These are phyloP conservation scores for Basipetospora chlamydospora DNA, from an alignment of 2,329 filamentous ascomycete genomes.

Conservation along the genomic window DNA sequence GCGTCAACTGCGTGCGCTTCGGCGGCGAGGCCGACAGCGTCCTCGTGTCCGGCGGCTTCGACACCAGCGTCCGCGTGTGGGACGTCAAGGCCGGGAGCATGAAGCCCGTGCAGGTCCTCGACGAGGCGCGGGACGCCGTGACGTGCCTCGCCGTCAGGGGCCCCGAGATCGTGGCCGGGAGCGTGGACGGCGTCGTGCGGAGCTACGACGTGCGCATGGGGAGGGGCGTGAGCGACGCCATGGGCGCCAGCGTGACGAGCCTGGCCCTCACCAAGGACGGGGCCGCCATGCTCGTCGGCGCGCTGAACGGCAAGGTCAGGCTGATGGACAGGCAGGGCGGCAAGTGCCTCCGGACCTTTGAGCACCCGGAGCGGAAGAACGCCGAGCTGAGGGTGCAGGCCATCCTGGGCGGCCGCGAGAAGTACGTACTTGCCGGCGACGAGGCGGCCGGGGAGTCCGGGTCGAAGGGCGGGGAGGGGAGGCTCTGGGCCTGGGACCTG, in stretches of 20 bases:
- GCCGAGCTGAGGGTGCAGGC: constrained; percentile 60
- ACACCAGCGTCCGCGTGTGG: constrained; percentile 66
- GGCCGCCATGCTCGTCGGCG: constrained; percentile 58
- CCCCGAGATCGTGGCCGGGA: constrained; percentile 53
- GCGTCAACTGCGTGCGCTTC: constrained; percentile 69
- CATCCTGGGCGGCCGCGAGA: constrained; percentile 61
- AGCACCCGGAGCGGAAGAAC: constrained; percentile 43
- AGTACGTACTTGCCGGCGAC: constrained; percentile 66
- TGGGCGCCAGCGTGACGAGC: constrained; percentile 61
- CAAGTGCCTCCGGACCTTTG: constrained; percentile 58
- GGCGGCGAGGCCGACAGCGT: constrained; percentile 62
- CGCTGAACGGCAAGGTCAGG: constrained; percentile 61
- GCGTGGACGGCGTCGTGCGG: constrained; percentile 72
- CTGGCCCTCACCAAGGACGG: constrained; percentile 57
- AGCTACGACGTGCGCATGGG: constrained; percentile 75
- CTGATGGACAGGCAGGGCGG: constrained; percentile 71
- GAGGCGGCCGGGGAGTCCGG: constrained; percentile 33
- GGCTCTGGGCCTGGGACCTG: constrained; percentile 72
- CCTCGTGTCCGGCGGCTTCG: constrained; percentile 59
- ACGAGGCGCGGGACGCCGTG: constrained; percentile 59
- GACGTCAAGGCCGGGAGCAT: constrained; percentile 39
- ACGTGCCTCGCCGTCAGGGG: constrained; percentile 32
- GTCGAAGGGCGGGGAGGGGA: constrained; percentile 32
- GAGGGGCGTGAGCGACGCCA: constrained; percentile 51
- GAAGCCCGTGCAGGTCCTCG: constrained; percentile 57